Evolutionary conservation across 2,329 filamentous ascomycete species (phyloP), one percentile per base, ranked within the genome.

Genomic region (Aspergillus viridinutans): DNA sequence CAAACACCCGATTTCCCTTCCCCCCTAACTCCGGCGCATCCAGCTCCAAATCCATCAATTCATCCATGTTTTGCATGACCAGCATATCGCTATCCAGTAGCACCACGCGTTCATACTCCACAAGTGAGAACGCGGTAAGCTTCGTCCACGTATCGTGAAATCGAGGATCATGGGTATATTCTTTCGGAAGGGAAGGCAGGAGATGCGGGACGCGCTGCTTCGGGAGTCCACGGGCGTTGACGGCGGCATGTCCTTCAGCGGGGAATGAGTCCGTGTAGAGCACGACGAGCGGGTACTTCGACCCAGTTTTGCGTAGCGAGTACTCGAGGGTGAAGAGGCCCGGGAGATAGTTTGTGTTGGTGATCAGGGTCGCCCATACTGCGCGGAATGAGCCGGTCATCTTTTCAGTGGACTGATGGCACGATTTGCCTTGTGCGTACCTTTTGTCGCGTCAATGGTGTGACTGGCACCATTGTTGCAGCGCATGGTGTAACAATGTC

Each of bases 71-170:
- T 67, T 81, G 81, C 62, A 87, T 75, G 7, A 90, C 85, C 52
- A 96, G 77, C 91, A 96, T 96, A 76, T 96, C 92, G 68, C 87
- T 89, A 76, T 96, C 92, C 54, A 96, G 81, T 75, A 91, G 89
- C 38, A 95, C 89, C 35, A 96, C 84, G 43, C 91, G 84, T 26
- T 87, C 81, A 76, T 92, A 96, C 71, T 92, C 85, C 20, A 81
- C 81, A 32, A 96, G 80, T 23, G 84, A 86, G 72, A 95, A 96
- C 5, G 89, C 85, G 17, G 87, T 84, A 28, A 96, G 83, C 76
- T 96, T 96, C 74, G 83, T 90, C 90, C 91, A 96, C 80, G 88
- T 92, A 74, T 95, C 90, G 75, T 90, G 88, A 81, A 96, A 96
- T 64, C 92, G 87, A 51, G 88, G 86, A 73, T 96, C 91, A 59